Percentiles rank a stretch among this genome's conserved stretches.
These are phyloP conservation scores for Vitis vinifera DNA, from an alignment of 164 flowering plant genomes.

Conservation along the genomic window DNA sequence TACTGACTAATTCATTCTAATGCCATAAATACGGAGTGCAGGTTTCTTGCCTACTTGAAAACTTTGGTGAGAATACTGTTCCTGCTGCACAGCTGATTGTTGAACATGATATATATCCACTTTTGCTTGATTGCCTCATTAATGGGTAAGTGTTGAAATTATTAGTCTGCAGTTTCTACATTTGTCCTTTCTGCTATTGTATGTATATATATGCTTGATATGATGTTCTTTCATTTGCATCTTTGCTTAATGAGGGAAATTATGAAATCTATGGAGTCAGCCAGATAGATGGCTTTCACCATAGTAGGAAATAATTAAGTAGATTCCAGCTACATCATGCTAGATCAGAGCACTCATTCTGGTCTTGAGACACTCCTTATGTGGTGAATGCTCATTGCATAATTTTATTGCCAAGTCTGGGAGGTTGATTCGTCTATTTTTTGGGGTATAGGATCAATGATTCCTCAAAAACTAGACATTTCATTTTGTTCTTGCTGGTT, in stretches of 20 bases:
- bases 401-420: background rate
- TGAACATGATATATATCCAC: slow-evolving; percentile 62
- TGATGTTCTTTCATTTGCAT: background rate
- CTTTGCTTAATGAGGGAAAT: background rate
- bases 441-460: no score
- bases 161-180: background rate
- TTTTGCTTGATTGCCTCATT: slow-evolving; percentile 69
- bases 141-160: slow-evolving; percentile 52
- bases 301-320: background rate
- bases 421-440: background rate
- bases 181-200: background rate
- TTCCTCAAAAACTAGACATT: no score
- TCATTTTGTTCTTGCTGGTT: no score
- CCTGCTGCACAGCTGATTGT: slow-evolving; percentile 45
- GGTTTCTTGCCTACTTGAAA: slow-evolving; percentile 71
- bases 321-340: background rate
- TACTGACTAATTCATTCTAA: background rate
- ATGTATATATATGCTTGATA: background rate
- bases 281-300: no score
- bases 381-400: background rate
- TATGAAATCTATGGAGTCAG: no score
- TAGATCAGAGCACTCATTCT: background rate
- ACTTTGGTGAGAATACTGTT: slow-evolving; percentile 27
- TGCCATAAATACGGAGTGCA: slow-evolving; percentile 20
- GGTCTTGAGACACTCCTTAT: background rate